Conservation (phyloP, 1,284 basidiomycete genomes). For the Fomitopsis palustris region DNA sequence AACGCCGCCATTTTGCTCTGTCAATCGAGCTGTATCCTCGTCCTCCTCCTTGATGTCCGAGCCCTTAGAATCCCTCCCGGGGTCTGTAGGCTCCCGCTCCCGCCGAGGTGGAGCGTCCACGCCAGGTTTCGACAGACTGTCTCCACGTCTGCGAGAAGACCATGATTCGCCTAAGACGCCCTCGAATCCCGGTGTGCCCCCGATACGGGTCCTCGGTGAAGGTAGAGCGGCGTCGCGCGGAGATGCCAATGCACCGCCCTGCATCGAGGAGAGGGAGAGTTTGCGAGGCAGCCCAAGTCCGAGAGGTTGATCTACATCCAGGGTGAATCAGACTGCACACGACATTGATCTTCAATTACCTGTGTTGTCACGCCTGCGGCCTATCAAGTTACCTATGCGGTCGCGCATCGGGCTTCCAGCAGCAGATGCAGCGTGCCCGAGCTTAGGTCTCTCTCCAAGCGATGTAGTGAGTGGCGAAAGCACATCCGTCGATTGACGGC, state of each 20-base stretch:
- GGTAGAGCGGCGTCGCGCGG: constrained; percentile 57
- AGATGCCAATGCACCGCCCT: constrained; percentile 43
- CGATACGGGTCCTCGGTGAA: constrained; percentile 65
- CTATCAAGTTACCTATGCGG: constrained; percentile 55
- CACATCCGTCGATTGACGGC: constrained; percentile 73
- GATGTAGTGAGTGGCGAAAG: constrained; percentile 52
- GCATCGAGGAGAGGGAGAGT: constrained; percentile 63
- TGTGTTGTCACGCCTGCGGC: constrained; percentile 63
- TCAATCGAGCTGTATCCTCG: constrained; percentile 12
- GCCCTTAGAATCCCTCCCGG: constrained; percentile 34
- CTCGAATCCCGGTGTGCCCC: constrained; percentile 60
- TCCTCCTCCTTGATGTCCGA: constrained; percentile 57
- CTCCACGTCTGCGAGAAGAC: constrained; percentile 55
- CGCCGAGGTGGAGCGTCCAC: constrained; percentile 14
- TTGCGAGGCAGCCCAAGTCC: constrained; percentile 48
- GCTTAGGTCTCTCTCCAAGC: constrained; percentile 54
- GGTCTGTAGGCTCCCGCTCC: constrained; percentile 36
- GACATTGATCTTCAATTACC: constrained; percentile 36
- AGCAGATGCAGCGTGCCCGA: constrained; percentile 43
- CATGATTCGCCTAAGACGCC: constrained; percentile 72
- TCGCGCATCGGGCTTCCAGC: constrained; percentile 61
- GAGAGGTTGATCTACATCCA: constrained; percentile 41
- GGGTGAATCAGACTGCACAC: neutral
- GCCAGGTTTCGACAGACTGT: constrained; percentile 41
- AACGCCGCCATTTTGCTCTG: neutral